Evolutionary conservation across 2,329 filamentous ascomycete species (phyloP).

Genomic region (Thelonectria rubi): DNA sequence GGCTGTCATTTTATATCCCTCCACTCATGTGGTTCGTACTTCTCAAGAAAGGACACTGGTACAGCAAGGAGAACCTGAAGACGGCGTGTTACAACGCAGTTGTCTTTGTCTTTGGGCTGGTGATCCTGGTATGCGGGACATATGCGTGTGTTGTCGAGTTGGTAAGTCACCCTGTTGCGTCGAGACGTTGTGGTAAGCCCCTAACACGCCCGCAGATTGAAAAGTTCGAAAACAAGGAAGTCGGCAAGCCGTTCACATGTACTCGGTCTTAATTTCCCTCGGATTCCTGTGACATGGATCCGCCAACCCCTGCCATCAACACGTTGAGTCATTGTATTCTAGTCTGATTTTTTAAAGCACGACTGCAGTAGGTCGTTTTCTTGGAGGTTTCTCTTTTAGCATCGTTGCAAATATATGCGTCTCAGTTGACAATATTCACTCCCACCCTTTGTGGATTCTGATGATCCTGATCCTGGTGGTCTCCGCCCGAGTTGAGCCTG

Average conservation of each 20-base stretch:
- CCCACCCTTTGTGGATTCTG: no score
- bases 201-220: not conserved
- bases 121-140: slow-evolving; percentile 2
- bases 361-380: no score
- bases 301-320: no score
- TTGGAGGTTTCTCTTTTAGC: no score
- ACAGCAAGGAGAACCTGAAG: not conserved
- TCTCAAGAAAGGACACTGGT: slow-evolving; percentile 34
- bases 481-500: no score
- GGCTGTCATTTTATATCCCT: slow-evolving; percentile 48
- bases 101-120: slow-evolving; percentile 10
- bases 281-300: slow-evolving; percentile 5
- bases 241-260: not conserved
- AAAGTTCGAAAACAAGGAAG: not conserved
- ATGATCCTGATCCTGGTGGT: no score
- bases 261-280: not conserved
- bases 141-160: slow-evolving; percentile 12
- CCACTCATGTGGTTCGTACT: slow-evolving; percentile 51
- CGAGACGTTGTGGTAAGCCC: not conserved
- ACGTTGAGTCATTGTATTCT: no score
- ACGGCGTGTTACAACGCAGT: not conserved
- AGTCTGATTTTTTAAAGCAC: no score
- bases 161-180: slow-evolving; percentile 5
- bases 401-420: no score
- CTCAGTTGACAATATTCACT: no score